A percentile compares a stretch with the other conserved stretches of the same genome.
Evolutionary conservation across 2,329 filamentous ascomycete species (phyloP).

Genomic region (Leptosphaerulina australis): DNA sequence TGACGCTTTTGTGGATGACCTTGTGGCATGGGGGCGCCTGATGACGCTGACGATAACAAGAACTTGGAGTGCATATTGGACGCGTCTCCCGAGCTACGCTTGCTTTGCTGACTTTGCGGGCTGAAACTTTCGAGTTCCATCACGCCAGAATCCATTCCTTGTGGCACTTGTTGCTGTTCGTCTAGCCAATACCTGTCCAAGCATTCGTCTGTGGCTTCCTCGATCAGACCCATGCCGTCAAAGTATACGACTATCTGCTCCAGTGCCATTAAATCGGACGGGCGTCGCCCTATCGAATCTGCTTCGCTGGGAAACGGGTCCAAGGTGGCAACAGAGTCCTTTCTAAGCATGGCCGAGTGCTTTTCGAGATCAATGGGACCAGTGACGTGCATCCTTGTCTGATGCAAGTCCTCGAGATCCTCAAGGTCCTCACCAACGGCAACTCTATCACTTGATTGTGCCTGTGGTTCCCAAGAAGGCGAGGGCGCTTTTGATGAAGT

Average conservation of each 20-base stretch:
- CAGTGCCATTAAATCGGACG: slow-evolving; percentile 34
- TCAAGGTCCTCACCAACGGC: not conserved
- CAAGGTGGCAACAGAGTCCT: slow-evolving; percentile 50
- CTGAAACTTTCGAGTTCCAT: slow-evolving; percentile 14
- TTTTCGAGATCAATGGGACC: slow-evolving; percentile 51
- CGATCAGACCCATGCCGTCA: slow-evolving; percentile 47
- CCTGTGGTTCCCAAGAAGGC: not conserved
- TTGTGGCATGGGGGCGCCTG: slow-evolving; percentile 20
- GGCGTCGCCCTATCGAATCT: slow-evolving; percentile 23
- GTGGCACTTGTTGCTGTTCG: slow-evolving; percentile 14
- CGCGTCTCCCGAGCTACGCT: not conserved
- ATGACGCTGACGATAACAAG: slow-evolving; percentile 34
- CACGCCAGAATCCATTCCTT: slow-evolving; percentile 9
- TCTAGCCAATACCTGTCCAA: slow-evolving; percentile 44
- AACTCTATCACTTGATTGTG: slow-evolving; percentile 16
- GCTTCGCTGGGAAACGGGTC: slow-evolving; percentile 43
- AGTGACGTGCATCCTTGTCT: slow-evolving; percentile 46
- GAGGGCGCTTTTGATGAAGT: slow-evolving; percentile 16
- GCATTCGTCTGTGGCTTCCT: slow-evolving; percentile 33
- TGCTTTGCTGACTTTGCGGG: slow-evolving; percentile 10
- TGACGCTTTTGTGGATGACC: slow-evolving; percentile 25
- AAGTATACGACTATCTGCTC: slow-evolving; percentile 54
- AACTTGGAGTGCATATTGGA: slow-evolving; percentile 23
- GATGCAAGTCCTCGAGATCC: slow-evolving; percentile 1
- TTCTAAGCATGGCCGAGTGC: slow-evolving; percentile 38